Conservation (phyloP, 2,329 filamentous ascomycete species). For the Colletotrichum destructivum region DNA sequence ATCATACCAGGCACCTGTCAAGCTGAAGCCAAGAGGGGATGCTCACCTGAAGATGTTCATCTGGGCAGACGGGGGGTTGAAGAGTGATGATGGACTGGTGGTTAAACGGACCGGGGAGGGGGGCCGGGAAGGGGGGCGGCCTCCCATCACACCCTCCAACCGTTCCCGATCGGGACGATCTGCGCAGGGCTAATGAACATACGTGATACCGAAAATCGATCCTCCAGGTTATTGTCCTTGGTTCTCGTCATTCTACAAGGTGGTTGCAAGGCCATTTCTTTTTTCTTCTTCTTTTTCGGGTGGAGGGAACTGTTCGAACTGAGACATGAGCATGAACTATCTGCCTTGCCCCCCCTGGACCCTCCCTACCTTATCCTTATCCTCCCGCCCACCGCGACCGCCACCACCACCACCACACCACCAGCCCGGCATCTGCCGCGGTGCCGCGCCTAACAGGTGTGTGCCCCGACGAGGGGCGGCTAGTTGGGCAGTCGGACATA, state of each 20-base stretch:
- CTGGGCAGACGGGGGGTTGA: neutral
- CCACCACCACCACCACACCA: neutral
- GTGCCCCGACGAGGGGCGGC: constrained; percentile 12
- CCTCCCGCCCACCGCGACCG: neutral
- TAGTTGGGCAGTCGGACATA: neutral
- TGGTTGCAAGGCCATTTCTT: neutral
- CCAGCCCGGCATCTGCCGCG: constrained; percentile 20
- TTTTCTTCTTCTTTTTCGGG: neutral
- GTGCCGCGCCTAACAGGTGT: neutral
- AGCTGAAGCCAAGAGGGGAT: constrained; percentile 5
- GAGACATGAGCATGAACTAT: constrained; percentile 18
- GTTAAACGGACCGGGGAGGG: neutral
- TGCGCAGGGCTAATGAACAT: constrained; percentile 19
- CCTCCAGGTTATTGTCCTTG: neutral
- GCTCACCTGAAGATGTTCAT: constrained; percentile 7
- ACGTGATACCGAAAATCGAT: constrained; percentile 19
- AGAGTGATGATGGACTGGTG: neutral
- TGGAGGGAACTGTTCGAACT: neutral
- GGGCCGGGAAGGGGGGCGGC: neutral
- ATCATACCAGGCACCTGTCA: neutral
- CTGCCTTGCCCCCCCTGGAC: neutral
- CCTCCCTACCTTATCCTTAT: neutral
- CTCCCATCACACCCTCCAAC: neutral
- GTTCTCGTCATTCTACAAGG: neutral
- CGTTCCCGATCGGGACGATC: constrained; percentile 28